Percentiles rank a stretch among this genome's conserved stretches.
phyloP scores from a whole-genome alignment of 2,329 filamentous ascomycete genomes.

The Didymella glomerata region DNA sequence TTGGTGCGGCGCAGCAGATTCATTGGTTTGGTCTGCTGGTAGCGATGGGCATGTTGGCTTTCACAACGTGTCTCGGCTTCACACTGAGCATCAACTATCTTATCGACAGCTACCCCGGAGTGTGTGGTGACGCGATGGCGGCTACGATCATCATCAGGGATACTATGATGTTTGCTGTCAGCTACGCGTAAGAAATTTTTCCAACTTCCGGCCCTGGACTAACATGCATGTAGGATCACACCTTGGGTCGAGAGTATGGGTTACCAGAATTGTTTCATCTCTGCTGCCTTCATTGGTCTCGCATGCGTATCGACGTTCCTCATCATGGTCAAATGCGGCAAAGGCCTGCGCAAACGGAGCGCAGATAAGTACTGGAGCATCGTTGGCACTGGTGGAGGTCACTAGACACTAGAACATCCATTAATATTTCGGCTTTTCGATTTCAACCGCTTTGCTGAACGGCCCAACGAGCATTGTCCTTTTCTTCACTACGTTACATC shows the following conservation, averaged over 20 bases:
- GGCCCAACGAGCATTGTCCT: too few species aligned
- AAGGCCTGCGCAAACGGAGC: slow-evolving; percentile 42
- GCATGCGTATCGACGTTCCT: slow-evolving; percentile 53
- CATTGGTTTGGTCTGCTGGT: slow-evolving; percentile 61
- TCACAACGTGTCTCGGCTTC: slow-evolving; percentile 49
- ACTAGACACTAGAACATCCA: neutral
- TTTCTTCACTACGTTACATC: too few species aligned
- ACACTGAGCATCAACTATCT: slow-evolving; percentile 57
- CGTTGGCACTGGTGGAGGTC: slow-evolving; percentile 18
- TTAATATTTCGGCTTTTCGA: too few species aligned
- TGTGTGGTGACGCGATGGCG: slow-evolving; percentile 60
- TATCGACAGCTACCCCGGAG: slow-evolving; percentile 60
- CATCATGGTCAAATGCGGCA: slow-evolving; percentile 61
- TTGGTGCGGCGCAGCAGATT: slow-evolving; percentile 59
- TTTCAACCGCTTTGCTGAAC: too few species aligned
- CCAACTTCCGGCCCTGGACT: neutral
- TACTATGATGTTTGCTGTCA: slow-evolving; percentile 60
- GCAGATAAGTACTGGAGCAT: slow-evolving; percentile 49
- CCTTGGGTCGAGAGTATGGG: slow-evolving; percentile 57
- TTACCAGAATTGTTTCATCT: slow-evolving; percentile 55
- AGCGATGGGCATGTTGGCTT: slow-evolving; percentile 53
- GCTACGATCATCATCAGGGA: slow-evolving; percentile 61
- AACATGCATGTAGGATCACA: slow-evolving; percentile 42
- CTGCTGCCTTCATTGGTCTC: slow-evolving; percentile 55
- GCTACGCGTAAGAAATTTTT: slow-evolving; percentile 54